These are phyloP conservation scores for Saccharum officinarum DNA, from an alignment of 176 grass and related monocot species.

Conservation along the genomic window DNA sequence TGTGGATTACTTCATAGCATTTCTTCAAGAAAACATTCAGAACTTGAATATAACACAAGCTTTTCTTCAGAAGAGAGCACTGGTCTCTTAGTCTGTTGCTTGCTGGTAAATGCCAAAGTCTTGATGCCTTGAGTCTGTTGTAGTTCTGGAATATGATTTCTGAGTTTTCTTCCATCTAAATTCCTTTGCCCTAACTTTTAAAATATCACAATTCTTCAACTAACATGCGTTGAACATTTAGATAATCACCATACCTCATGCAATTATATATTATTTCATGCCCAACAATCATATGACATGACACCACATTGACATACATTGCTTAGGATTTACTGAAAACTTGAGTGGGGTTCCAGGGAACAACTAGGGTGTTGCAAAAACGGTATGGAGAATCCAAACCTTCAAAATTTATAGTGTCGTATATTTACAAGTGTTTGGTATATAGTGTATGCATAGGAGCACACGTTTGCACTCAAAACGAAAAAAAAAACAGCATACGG, in stretches of 20 bases:
- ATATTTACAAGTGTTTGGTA: constrained; percentile 62
- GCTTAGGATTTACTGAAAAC: background rate
- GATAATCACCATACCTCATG: constrained; percentile 16
- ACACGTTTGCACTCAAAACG: constrained; percentile 42
- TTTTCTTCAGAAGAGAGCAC: constrained; percentile 29
- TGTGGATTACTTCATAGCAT: constrained; percentile 19
- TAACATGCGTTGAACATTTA: constrained; percentile 10
- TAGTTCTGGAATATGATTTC: constrained; percentile 23
- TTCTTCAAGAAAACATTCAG: constrained; percentile 40
- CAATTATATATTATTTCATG: constrained; percentile 20
- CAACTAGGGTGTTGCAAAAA: constrained; percentile 11
- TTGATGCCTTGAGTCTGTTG: background rate
- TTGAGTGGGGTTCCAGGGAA: constrained; percentile 13
- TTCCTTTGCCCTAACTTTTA: constrained; percentile 2
- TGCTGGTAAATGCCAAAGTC: background rate
- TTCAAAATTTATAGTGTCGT: constrained; percentile 39
- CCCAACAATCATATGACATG: constrained; percentile 11
- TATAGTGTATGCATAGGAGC: constrained; percentile 38
- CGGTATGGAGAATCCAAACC: constrained; percentile 24
- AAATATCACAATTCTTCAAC: constrained; percentile 9
- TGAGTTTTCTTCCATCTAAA: constrained; percentile 1
- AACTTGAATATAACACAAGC: constrained; percentile 28
- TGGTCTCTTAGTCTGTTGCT: constrained; percentile 9
- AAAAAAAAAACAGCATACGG: constrained; percentile 36
- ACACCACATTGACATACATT: constrained; percentile 8